phyloP scores from a whole-genome alignment of 164 flowering plant genomes.

The Magnolia kwangsiensis region DNA sequence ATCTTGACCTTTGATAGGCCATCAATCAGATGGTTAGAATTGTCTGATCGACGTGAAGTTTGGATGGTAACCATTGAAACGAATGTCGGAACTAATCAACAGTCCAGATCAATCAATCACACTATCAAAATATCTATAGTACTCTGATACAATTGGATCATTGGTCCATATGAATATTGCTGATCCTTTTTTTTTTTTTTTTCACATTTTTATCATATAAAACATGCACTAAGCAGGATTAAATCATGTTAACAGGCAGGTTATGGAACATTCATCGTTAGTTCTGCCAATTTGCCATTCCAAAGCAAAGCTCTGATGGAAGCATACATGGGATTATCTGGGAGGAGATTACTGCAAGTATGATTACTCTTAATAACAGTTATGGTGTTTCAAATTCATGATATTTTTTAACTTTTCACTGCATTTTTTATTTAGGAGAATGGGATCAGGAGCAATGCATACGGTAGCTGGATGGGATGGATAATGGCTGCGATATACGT shows the following conservation, averaged over 20 bases:
- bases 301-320: slow-evolving; percentile 41
- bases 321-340: slow-evolving; percentile 22
- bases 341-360: slow-evolving; percentile 44
- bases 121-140: too few species aligned
- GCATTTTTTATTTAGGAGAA: slow-evolving; percentile 27
- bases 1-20: too few species aligned
- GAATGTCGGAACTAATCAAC: too few species aligned
- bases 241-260: slow-evolving; percentile 37
- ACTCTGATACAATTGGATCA: too few species aligned
- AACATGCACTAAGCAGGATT: neutral
- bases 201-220: too few species aligned
- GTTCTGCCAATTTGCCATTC: slow-evolving; percentile 41
- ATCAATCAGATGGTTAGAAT: too few species aligned
- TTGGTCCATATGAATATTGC: too few species aligned
- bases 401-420: neutral
- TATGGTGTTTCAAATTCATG: neutral
- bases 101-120: too few species aligned
- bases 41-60: too few species aligned
- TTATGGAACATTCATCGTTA: slow-evolving; percentile 59
- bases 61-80: too few species aligned
- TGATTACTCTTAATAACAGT: neutral
- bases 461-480: slow-evolving; percentile 73
- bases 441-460: slow-evolving; percentile 25
- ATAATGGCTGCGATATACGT: slow-evolving; percentile 84
- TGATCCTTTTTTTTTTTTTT: too few species aligned